phyloP scores from a whole-genome alignment of 345 rosid genomes.

The Citrus glauca region DNA sequence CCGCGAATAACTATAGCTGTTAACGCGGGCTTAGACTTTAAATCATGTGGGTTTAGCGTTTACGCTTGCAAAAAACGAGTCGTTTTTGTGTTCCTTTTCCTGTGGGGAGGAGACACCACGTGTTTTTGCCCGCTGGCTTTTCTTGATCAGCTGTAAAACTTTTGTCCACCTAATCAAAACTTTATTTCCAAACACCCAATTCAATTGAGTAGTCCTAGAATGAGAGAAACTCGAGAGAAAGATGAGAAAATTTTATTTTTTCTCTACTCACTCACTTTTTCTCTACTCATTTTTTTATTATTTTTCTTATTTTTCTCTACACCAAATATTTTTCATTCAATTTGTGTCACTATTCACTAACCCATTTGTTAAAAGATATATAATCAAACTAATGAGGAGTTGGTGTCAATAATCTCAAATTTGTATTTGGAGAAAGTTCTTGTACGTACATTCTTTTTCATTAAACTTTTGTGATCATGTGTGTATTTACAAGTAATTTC shows the following conservation, averaged over 20 bases:
- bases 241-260: too few species aligned
- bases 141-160: not conserved
- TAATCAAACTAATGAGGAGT: not conserved
- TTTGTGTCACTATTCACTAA: not conserved
- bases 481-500: too few species aligned
- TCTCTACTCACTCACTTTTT: too few species aligned
- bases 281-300: too few species aligned
- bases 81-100: constrained; percentile 14
- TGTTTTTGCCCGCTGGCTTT: constrained; percentile 21
- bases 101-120: constrained; percentile 22
- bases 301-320: too few species aligned
- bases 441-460: too few species aligned
- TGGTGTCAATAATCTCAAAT: too few species aligned
- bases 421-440: too few species aligned
- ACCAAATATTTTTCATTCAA: too few species aligned
- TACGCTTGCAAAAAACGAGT: constrained; percentile 11
- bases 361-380: not conserved
- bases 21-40: not conserved
- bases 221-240: too few species aligned
- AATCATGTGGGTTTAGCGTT: constrained; percentile 4
- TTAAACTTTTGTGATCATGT: too few species aligned
- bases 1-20: constrained; percentile 18
- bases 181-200: not conserved
- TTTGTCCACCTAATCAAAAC: not conserved
- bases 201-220: too few species aligned